These are phyloP conservation scores for Trametes sp. DNA, from an alignment of 1,284 basidiomycete species.

Conservation along the genomic window DNA sequence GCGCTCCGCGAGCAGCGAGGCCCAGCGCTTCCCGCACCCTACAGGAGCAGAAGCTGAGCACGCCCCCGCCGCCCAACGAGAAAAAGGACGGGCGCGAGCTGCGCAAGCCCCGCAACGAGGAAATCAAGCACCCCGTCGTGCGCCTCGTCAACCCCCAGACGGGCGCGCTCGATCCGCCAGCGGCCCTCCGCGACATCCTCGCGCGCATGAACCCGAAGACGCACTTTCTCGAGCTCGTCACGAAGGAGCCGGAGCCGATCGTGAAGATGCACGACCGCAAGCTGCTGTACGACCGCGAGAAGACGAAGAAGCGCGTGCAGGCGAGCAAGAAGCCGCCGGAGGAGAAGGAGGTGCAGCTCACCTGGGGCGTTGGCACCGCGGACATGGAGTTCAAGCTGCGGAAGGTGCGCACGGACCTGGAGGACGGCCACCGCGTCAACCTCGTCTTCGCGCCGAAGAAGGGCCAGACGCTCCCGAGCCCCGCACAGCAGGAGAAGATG, in stretches of 20 bases:
- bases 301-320: constrained; percentile 42
- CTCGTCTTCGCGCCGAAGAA: constrained; percentile 63
- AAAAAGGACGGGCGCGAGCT: constrained; percentile 10
- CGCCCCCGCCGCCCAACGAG: not conserved
- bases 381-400: constrained; percentile 76
- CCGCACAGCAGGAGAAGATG: constrained; percentile 19
- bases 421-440: constrained; percentile 64
- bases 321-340: constrained; percentile 46
- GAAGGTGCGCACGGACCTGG: constrained; percentile 65
- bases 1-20: not conserved
- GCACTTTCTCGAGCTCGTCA: constrained; percentile 61
- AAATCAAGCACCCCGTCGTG: constrained; percentile 46
- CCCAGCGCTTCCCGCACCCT: constrained; percentile 1
- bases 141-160: constrained; percentile 58
- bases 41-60: not conserved
- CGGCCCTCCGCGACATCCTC: constrained; percentile 49
- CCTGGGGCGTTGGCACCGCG: constrained; percentile 67
- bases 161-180: constrained; percentile 48
- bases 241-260: constrained; percentile 52
- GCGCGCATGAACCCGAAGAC: constrained; percentile 47
- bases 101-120: constrained; percentile 34
- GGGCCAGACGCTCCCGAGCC: constrained; percentile 43
- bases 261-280: constrained; percentile 58
- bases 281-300: constrained; percentile 47
- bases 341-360: constrained; percentile 77